A percentile compares a stretch with the other conserved stretches of the same genome.
Conservation (phyloP, 805 yeast species). For the Kazachstania martiniae region DNA sequence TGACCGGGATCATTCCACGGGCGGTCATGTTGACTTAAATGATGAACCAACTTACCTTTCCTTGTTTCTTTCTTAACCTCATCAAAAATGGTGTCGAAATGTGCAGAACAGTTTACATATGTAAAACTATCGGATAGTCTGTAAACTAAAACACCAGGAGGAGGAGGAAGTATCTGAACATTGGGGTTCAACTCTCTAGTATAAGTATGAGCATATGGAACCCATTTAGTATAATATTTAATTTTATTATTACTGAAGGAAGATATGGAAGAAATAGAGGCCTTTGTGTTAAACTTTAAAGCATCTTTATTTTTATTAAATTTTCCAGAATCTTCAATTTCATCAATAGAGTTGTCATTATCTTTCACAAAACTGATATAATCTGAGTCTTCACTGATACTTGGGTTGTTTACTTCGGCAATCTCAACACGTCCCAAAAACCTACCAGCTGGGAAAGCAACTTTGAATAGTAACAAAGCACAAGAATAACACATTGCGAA, state of each 20-base stretch:
- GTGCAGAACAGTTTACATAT: conserved; percentile 70
- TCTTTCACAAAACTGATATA: neutral
- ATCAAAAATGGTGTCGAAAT: conserved; percentile 57
- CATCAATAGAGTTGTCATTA: neutral
- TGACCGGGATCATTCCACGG: conserved; percentile 88
- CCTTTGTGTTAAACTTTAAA: neutral
- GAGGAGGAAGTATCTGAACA: conserved; percentile 60
- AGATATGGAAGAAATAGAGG: neutral
- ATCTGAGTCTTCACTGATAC: conserved; percentile 24
- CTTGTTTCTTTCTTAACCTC: conserved; percentile 52
- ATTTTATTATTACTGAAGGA: conserved; percentile 12
- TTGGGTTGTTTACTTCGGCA: conserved; percentile 60
- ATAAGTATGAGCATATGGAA: conserved; percentile 38
- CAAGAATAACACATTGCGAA: conserved; percentile 80
- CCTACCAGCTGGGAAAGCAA: conserved; percentile 71
- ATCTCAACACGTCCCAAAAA: conserved; percentile 72
- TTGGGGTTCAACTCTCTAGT: conserved; percentile 42
- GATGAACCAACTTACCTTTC: conserved; percentile 39
- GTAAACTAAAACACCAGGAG: conserved; percentile 83
- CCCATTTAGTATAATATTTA: conserved; percentile 53
- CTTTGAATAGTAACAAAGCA: conserved; percentile 60
- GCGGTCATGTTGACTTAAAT: conserved; percentile 38
- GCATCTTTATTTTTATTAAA: neutral
- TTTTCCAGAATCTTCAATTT: neutral
- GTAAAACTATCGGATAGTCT: conserved; percentile 73